Base-by-base conservation (phyloP, 164 flowering plant genomes). In the Nymphaea thermarum region DNA sequence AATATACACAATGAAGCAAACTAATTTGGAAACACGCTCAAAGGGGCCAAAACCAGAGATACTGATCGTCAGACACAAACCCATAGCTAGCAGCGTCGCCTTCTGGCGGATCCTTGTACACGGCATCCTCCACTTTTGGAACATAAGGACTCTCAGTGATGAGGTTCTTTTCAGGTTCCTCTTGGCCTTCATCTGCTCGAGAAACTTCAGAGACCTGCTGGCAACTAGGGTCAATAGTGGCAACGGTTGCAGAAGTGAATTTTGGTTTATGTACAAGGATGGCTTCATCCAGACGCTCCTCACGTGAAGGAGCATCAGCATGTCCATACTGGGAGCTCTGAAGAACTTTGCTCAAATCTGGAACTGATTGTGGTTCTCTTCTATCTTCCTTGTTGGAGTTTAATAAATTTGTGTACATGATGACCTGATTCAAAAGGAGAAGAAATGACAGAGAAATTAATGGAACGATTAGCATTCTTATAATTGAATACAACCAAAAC, bases 1-100 rank as follows among this genome's bases (percentile, higher is more conserved):
- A 25, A 25, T 25, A 25, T 25, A 1, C 36, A 25, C 36, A 25
- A 25, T 25, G 36, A 25, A 25, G 36, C 36, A 25, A 25, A 25
- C 36, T 25, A 25, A 25, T 25, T 25, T 25, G 36, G 36, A 25
- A 25, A 25, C 36, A 25, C 36, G 36, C 68, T 73, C 75, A 71
- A 60, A 67, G 78, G 60, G 85, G 74, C 89, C 94, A 88, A 18
- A 85, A 83, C 87, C 86, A 83, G 15, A 81, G 70, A 67, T 85
- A 71, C 25, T 86, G 83, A 72, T 88, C 95, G 74, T 84, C 89
- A 43, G 73, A 75, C 0, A 75, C 82, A 76, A 80, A 78, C 62
- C 77, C 86, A 53, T 76, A 80, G 76, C 71, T 74, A 76, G 84
- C 77, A 4, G 86, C 82, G 77, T 64, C 77, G 51, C 80, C 71